A percentile compares a stretch with the other conserved stretches of the same genome.
These are phyloP conservation scores for Sanghuangporus weigelae DNA, from an alignment of 1,284 basidiomycete species.

Conservation along the genomic window DNA sequence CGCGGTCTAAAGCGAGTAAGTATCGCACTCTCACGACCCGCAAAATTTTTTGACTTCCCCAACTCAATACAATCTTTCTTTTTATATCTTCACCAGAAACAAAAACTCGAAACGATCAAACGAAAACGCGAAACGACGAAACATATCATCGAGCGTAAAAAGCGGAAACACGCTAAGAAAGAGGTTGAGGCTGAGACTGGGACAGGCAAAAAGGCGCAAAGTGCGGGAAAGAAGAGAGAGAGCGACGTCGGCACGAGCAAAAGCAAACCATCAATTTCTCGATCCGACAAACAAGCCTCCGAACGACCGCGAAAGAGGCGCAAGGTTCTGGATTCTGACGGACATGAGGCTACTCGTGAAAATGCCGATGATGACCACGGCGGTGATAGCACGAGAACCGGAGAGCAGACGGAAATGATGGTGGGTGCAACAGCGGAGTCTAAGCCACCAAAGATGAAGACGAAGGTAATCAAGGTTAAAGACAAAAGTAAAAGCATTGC, in stretches of 20 bases:
- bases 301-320: conserved; percentile 26
- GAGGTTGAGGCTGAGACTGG: no score
- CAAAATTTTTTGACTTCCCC: not conserved
- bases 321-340: conserved; percentile 19
- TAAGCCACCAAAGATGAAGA: not conserved
- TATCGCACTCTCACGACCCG: not conserved
- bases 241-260: not conserved
- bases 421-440: no score
- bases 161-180: conserved; percentile 4
- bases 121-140: conserved; percentile 36
- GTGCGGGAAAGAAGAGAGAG: conserved; percentile 5
- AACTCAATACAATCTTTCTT: not conserved
- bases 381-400: not conserved
- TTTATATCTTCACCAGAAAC: conserved; percentile 33
- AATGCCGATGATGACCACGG: not conserved
- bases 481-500: not conserved
- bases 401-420: not conserved
- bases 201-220: no score
- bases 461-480: conserved; percentile 1
- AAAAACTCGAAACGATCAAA: conserved; percentile 32
- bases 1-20: conserved; percentile 52
- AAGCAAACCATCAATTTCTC: conserved; percentile 12
- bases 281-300: conserved; percentile 13
- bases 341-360: not conserved
- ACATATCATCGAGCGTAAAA: conserved; percentile 23